A percentile compares a stretch with the other conserved stretches of the same genome.
These are phyloP conservation scores for Exophiala calicioides DNA, from an alignment of 2,329 filamentous ascomycete genomes.

Conservation along the genomic window DNA sequence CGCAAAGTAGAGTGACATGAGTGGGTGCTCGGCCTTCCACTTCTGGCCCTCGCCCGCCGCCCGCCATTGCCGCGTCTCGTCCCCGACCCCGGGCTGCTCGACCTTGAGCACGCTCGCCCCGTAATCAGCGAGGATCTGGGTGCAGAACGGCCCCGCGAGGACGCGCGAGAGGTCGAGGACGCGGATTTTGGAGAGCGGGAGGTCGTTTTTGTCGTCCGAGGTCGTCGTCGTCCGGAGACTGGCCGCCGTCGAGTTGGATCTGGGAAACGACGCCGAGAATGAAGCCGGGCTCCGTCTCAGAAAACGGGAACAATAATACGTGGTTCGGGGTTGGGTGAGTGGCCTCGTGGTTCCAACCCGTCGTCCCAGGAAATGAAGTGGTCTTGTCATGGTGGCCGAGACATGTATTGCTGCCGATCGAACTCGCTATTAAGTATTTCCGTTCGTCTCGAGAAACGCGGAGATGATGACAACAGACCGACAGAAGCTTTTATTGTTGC, in stretches of 20 bases:
- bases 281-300: too few species aligned
- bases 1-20: slow-evolving; percentile 40
- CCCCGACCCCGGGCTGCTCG: slow-evolving; percentile 17
- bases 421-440: too few species aligned
- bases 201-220: not conserved
- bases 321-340: not conserved
- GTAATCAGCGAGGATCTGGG: slow-evolving; percentile 27
- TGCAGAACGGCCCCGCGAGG: slow-evolving; percentile 28
- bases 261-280: too few species aligned
- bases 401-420: too few species aligned
- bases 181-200: slow-evolving; percentile 18
- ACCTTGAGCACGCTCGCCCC: slow-evolving; percentile 33
- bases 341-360: not conserved
- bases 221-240: not conserved
- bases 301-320: too few species aligned
- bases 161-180: slow-evolving; percentile 30
- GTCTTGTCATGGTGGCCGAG: slow-evolving; percentile 3
- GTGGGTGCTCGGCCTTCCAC: slow-evolving; percentile 18
- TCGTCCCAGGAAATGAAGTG: not conserved
- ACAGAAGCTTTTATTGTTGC: too few species aligned
- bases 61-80: slow-evolving; percentile 30
- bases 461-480: too few species aligned
- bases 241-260: too few species aligned
- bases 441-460: too few species aligned
- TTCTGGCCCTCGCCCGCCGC: slow-evolving; percentile 22